Conservation (phyloP, 2,329 filamentous ascomycete genomes). For the Dactylellina leptospora region DNA sequence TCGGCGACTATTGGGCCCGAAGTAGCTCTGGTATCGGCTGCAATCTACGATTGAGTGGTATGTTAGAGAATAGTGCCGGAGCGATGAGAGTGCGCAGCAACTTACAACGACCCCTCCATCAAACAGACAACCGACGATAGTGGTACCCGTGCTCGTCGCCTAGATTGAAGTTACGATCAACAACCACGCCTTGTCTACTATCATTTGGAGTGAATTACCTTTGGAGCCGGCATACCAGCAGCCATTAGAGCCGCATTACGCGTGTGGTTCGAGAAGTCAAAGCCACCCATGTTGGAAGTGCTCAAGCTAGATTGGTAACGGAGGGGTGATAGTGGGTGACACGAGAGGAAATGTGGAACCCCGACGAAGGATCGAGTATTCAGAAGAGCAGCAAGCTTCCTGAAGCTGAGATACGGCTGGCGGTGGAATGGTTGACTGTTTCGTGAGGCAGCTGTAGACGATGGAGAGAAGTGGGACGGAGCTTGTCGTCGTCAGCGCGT, state of each 20-base stretch:
- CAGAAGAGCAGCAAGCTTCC: background rate
- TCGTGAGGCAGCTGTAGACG: slow-evolving; percentile 21
- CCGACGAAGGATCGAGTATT: too few species aligned
- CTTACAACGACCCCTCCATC: slow-evolving; percentile 90
- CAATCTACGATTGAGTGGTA: slow-evolving; percentile 71
- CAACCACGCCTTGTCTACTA: background rate
- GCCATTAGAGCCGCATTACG: slow-evolving; percentile 96
- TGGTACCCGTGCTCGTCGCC: slow-evolving; percentile 97
- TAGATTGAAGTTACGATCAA: slow-evolving; percentile 5
- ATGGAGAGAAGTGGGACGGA: slow-evolving; percentile 29
- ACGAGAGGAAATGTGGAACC: too few species aligned
- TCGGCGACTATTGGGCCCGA: slow-evolving; percentile 98
- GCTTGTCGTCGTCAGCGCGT: slow-evolving; percentile 53
- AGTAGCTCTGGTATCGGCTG: slow-evolving; percentile 96
- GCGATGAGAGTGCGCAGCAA: background rate
- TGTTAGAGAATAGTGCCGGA: slow-evolving; percentile 33
- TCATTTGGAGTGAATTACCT: slow-evolving; percentile 61
- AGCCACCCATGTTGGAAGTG: slow-evolving; percentile 83
- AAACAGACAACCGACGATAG: slow-evolving; percentile 96
- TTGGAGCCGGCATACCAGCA: slow-evolving; percentile 90
- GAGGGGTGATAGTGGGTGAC: too few species aligned
- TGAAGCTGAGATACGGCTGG: background rate
- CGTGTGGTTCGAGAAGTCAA: slow-evolving; percentile 99
- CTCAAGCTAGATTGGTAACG: too few species aligned
- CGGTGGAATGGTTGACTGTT: background rate